Conservation (phyloP, 305 asterid genomes). For the Nicotiana rustica region DNA sequence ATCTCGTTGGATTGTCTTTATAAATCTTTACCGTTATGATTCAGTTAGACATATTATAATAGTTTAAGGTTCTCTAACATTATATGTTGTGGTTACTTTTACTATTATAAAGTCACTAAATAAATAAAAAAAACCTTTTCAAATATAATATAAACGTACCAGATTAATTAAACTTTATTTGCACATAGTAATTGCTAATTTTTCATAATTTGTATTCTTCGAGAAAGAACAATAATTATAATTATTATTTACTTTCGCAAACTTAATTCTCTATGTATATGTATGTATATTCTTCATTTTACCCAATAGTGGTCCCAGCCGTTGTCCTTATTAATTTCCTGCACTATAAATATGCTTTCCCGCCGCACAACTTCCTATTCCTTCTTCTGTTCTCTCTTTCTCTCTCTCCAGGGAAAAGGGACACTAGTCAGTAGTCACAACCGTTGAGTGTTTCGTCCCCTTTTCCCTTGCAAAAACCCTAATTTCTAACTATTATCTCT, state of each 20-base stretch:
- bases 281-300: too few relatives aligned
- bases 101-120: too few relatives aligned
- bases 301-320: neutral
- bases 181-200: neutral
- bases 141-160: too few relatives aligned
- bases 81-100: too few relatives aligned
- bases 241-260: too few relatives aligned
- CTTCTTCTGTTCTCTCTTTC: neutral
- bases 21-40: too few relatives aligned
- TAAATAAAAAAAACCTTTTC: too few relatives aligned
- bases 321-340: neutral
- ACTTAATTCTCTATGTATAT: too few relatives aligned
- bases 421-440: slow-evolving; percentile 15
- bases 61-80: neutral
- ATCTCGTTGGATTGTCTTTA: neutral
- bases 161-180: too few relatives aligned
- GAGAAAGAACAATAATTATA: too few relatives aligned
- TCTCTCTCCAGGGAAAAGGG: slow-evolving; percentile 4
- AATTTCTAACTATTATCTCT: neutral
- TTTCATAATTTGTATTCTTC: neutral
- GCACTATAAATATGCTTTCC: slow-evolving; percentile 42
- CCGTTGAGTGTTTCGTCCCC: slow-evolving; percentile 23
- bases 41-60: too few relatives aligned
- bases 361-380: slow-evolving; percentile 51
- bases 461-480: neutral